Conservation (phyloP, 2,329 filamentous ascomycete species). For the Fusarium sororula region DNA sequence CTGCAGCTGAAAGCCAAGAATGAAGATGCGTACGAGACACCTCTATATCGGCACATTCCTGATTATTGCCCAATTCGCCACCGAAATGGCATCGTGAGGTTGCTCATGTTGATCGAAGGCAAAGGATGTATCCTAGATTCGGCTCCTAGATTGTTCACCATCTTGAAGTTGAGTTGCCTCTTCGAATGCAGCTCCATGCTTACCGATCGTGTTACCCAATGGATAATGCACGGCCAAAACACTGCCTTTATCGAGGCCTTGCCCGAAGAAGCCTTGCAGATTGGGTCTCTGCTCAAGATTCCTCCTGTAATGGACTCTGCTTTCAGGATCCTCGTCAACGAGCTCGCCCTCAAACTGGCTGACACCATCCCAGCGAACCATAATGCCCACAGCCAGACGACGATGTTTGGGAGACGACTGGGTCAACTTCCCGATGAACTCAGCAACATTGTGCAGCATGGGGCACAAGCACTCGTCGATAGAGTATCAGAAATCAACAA, state of each 20-base stretch:
- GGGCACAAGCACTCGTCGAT: slow-evolving; percentile 61
- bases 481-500: slow-evolving; percentile 48
- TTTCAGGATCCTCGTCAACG: slow-evolving; percentile 70
- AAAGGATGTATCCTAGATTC: slow-evolving; percentile 67
- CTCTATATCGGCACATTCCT: slow-evolving; percentile 50
- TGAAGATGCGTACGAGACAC: slow-evolving; percentile 35
- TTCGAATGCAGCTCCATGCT: slow-evolving; percentile 61
- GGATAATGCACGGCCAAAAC: slow-evolving; percentile 67
- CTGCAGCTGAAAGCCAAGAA: slow-evolving; percentile 36
- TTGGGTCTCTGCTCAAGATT: slow-evolving; percentile 60
- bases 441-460: slow-evolving; percentile 66
- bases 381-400: slow-evolving; percentile 34
- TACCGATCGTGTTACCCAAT: slow-evolving; percentile 62
- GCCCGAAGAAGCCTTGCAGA: slow-evolving; percentile 67
- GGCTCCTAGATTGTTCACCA: slow-evolving; percentile 72
- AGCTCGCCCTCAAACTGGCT: slow-evolving; percentile 62
- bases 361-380: slow-evolving; percentile 9
- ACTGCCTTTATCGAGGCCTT: slow-evolving; percentile 69
- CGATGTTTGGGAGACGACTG: slow-evolving; percentile 57
- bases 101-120: slow-evolving; percentile 67
- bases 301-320: slow-evolving; percentile 55
- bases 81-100: slow-evolving; percentile 68
- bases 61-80: slow-evolving; percentile 75
- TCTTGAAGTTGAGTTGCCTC: slow-evolving; percentile 69
- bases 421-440: slow-evolving; percentile 63